Percentiles rank a stretch among this genome's conserved stretches.
phyloP scores from a whole-genome alignment of 2,329 filamentous ascomycete genomes.

The Apiospora sp. region DNA sequence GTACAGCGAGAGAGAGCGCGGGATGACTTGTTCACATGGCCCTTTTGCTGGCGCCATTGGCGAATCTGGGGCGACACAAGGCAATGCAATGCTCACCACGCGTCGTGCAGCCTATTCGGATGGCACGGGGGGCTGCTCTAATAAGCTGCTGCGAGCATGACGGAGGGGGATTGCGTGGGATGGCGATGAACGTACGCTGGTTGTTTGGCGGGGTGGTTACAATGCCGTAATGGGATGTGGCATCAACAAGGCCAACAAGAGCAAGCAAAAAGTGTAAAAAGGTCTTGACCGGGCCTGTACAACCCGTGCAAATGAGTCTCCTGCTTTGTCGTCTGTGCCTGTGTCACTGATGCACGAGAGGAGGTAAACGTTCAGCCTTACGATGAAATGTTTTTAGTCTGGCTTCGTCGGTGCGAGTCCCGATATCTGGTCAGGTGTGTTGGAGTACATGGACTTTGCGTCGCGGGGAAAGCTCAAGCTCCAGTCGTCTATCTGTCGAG shows the following conservation, averaged over 20 bases:
- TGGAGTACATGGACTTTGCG: constrained; percentile 6
- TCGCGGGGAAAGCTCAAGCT: constrained; percentile 1
- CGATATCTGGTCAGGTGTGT: constrained; percentile 12
- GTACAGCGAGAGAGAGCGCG: not conserved
- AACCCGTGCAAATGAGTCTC: not conserved
- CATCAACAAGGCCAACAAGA: not conserved
- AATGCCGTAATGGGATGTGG: constrained; percentile 7
- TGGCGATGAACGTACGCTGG: not conserved
- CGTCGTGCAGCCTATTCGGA: constrained; percentile 13
- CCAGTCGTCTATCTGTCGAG: not conserved
- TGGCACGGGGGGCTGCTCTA: not conserved
- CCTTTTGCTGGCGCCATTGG: not conserved
- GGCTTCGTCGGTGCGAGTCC: not conserved
- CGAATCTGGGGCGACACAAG: constrained; percentile 5
- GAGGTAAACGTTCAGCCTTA: constrained; percentile 1
- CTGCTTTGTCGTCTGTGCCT: not conserved
- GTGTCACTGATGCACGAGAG: not conserved
- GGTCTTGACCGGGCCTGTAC: not conserved
- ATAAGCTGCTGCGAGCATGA: not conserved
- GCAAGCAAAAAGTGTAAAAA: not conserved
- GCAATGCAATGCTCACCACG: constrained; percentile 17
- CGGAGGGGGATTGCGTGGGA: constrained; percentile 3
- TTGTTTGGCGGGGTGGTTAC: not conserved
- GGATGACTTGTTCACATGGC: constrained; percentile 13
- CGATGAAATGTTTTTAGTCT: not conserved